Evolutionary conservation across 2,329 filamentous ascomycete genomes (phyloP).

Genomic region (Diaporthe sp.): DNA sequence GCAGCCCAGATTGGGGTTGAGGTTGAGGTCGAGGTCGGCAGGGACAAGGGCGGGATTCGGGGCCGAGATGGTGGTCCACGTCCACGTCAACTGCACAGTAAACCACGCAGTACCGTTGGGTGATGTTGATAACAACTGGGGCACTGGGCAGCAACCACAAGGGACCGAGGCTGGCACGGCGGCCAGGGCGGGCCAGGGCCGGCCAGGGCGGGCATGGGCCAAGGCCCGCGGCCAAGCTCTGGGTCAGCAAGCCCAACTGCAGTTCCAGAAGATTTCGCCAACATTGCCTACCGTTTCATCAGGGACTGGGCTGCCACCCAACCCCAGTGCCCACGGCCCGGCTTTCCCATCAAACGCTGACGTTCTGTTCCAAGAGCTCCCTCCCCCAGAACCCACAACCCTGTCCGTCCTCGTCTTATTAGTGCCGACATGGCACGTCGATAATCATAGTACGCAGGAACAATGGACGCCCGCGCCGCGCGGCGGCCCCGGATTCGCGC

Average conservation of each 20-base stretch:
- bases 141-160: background rate
- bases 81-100: background rate
- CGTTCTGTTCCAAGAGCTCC: slow-evolving; percentile 15
- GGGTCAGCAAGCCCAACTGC: slow-evolving; percentile 14
- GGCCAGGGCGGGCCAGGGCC: background rate
- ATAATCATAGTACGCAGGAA: slow-evolving; percentile 18
- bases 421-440: slow-evolving; percentile 4
- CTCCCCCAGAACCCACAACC: slow-evolving; percentile 5
- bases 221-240: slow-evolving; percentile 7
- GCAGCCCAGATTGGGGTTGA: background rate
- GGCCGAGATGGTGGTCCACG: background rate
- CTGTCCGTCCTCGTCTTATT: background rate
- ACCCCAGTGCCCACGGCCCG: slow-evolving; percentile 24
- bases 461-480: slow-evolving; percentile 21
- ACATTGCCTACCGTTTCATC: slow-evolving; percentile 27
- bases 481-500: slow-evolving; percentile 1
- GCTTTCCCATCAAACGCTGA: slow-evolving; percentile 22
- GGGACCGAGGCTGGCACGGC: slow-evolving; percentile 7
- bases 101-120: background rate
- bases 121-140: background rate
- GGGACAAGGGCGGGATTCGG: background rate
- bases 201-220: background rate
- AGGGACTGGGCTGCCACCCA: slow-evolving; percentile 23
- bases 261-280: slow-evolving; percentile 26
- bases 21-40: background rate